These are phyloP conservation scores for Prunus davidiana DNA, from an alignment of 306 rosid species.

Conservation along the genomic window DNA sequence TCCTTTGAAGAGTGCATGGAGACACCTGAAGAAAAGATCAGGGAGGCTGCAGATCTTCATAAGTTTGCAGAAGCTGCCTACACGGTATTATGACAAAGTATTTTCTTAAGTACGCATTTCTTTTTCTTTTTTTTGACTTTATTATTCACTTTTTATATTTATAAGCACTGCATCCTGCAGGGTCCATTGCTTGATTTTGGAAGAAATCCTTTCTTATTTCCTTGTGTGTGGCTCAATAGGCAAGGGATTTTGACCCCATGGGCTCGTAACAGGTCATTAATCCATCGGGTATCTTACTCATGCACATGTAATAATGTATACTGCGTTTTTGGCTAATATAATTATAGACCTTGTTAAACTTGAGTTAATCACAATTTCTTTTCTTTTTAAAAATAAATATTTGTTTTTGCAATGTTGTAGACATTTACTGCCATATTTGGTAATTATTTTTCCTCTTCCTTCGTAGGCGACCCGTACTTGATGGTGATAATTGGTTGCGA, in stretches of 20 bases:
- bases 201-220: constrained; percentile 75
- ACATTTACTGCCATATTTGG: constrained; percentile 5
- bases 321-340: constrained; percentile 1
- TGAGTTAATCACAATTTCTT: not conserved
- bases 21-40: constrained; percentile 51
- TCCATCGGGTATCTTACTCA: constrained; percentile 39
- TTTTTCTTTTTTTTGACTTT: not conserved
- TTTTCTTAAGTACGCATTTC: constrained; percentile 3
- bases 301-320: constrained; percentile 13
- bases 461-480: constrained; percentile 67
- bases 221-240: constrained; percentile 83
- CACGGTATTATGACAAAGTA: constrained; percentile 49
- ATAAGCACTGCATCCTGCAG: constrained; percentile 44
- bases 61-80: constrained; percentile 96
- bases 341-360: not conserved
- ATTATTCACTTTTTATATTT: constrained; percentile 13
- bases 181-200: constrained; percentile 94
- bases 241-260: constrained; percentile 87
- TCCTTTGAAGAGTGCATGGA: constrained; percentile 43
- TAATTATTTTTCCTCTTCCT: constrained; percentile 21
- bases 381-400: too few species aligned
- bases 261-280: constrained; percentile 71
- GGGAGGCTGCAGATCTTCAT: constrained; percentile 83
- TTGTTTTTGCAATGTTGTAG: not conserved
- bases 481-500: constrained; percentile 97